phyloP scores from a whole-genome alignment of 176 grass and related monocot genomes.

The Aegilops umbellulata region DNA sequence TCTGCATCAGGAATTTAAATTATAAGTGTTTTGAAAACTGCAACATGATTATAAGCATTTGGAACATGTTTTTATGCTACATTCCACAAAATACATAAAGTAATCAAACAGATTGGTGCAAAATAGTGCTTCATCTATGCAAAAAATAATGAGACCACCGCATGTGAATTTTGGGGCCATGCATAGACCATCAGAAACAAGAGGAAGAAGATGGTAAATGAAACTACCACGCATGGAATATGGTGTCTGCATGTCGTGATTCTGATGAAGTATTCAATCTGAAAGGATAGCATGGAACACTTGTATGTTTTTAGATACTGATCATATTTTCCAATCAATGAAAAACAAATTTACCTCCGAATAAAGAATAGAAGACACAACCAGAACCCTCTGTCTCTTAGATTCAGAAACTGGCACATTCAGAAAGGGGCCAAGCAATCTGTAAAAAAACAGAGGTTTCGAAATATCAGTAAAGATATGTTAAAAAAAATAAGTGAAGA shows the following conservation, averaged over 20 bases:
- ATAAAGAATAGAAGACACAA: constrained; percentile 90
- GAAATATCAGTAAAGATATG: constrained; percentile 29
- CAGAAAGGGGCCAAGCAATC: constrained; percentile 80
- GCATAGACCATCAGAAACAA: too few species aligned
- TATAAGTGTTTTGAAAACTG: too few species aligned
- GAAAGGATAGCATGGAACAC: constrained; percentile 10
- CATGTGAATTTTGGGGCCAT: too few species aligned
- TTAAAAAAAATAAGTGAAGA: neutral
- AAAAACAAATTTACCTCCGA: constrained; percentile 71
- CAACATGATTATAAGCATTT: too few species aligned
- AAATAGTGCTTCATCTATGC: too few species aligned
- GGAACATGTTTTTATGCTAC: too few species aligned
- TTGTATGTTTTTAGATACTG: constrained; percentile 14
- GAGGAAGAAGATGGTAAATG: too few species aligned
- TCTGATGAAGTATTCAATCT: constrained; percentile 5
- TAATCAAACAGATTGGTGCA: too few species aligned
- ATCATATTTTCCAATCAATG: constrained; percentile 20
- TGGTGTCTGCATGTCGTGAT: neutral
- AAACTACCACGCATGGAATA: too few species aligned
- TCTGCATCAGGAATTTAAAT: too few species aligned
- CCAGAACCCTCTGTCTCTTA: constrained; percentile 90
- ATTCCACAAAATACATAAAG: too few species aligned
- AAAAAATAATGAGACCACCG: too few species aligned
- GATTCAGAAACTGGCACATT: constrained; percentile 96
- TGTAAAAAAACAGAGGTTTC: constrained; percentile 43